Evolutionary conservation across 164 flowering plant species (phyloP).

Genomic region (Hamamelis virginiana): DNA sequence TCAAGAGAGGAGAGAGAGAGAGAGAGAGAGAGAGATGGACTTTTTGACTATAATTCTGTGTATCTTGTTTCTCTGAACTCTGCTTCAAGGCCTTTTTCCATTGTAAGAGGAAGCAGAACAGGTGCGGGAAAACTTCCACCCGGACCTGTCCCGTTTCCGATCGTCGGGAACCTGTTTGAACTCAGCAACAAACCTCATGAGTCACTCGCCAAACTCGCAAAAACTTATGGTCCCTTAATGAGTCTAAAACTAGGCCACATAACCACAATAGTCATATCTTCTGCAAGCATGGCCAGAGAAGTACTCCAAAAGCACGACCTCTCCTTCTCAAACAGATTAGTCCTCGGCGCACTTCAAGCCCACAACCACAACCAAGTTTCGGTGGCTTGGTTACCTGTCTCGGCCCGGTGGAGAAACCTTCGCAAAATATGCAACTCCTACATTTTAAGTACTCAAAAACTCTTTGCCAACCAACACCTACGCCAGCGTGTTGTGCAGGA

Average conservation of each 20-base stretch:
- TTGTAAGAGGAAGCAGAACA: not conserved
- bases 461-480: conserved; percentile 14
- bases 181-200: conserved; percentile 6
- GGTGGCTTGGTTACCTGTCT: conserved; percentile 2
- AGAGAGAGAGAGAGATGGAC: too few species aligned
- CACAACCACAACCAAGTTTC: not conserved
- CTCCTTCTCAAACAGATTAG: not conserved
- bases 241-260: conserved; percentile 2
- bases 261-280: conserved; percentile 20
- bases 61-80: too few species aligned
- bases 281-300: conserved; percentile 9
- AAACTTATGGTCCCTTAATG: conserved; percentile 7
- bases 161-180: conserved; percentile 7
- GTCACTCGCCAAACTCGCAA: conserved; percentile 5
- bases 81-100: not conserved
- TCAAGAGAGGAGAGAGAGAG: too few species aligned
- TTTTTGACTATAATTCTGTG: too few species aligned
- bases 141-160: not conserved
- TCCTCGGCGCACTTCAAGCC: conserved; percentile 3
- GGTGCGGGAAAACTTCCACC: not conserved
- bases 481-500: conserved; percentile 16
- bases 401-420: conserved; percentile 12
- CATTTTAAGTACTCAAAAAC: conserved; percentile 11
- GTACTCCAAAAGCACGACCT: conserved; percentile 13
- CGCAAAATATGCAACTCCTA: conserved; percentile 18